Evolutionary conservation across 2,329 filamentous ascomycete species (phyloP).

Genomic region (Paraphaeosphaeria minitans): DNA sequence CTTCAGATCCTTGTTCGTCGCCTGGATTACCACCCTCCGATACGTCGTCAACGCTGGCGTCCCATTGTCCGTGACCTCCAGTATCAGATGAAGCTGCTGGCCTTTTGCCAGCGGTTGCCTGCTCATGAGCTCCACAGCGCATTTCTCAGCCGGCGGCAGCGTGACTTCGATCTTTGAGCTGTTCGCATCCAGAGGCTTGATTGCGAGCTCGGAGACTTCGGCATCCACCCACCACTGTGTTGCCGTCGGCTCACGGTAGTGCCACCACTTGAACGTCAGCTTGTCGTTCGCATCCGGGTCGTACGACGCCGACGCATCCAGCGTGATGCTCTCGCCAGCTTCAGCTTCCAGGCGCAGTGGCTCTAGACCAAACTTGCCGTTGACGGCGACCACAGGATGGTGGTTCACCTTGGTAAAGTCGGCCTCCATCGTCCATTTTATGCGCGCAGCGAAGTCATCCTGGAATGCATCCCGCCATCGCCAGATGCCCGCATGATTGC

Average conservation of each 20-base stretch:
- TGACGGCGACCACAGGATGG: constrained; percentile 55
- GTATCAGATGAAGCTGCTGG: constrained; percentile 55
- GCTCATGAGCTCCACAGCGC: constrained; percentile 46
- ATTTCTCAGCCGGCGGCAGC: constrained; percentile 51
- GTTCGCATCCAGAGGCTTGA: constrained; percentile 36
- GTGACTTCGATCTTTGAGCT: constrained; percentile 43
- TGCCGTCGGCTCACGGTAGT: constrained; percentile 53
- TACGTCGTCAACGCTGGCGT: constrained; percentile 55
- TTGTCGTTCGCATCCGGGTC: constrained; percentile 52
- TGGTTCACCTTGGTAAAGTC: constrained; percentile 51
- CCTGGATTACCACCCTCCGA: constrained; percentile 51
- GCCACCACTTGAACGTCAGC: constrained; percentile 57
- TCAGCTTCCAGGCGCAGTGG: constrained; percentile 50
- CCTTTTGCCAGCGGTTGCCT: constrained; percentile 47
- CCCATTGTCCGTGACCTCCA: constrained; percentile 56
- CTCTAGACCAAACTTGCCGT: constrained; percentile 44
- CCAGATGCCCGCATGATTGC: constrained; percentile 59
- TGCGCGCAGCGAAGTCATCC: constrained; percentile 56
- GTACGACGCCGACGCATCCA: constrained; percentile 55
- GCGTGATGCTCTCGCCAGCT: constrained; percentile 46
- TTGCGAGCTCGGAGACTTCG: constrained; percentile 49
- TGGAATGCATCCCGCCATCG: constrained; percentile 60
- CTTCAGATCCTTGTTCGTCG: constrained; percentile 36
- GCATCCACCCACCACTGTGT: constrained; percentile 51
- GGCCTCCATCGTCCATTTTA: constrained; percentile 52